Percentiles rank a stretch among this genome's conserved stretches.
These are phyloP conservation scores for Mortierella sp. DNA, from an alignment of 371 early-diverging fungal species.

Conservation along the genomic window DNA sequence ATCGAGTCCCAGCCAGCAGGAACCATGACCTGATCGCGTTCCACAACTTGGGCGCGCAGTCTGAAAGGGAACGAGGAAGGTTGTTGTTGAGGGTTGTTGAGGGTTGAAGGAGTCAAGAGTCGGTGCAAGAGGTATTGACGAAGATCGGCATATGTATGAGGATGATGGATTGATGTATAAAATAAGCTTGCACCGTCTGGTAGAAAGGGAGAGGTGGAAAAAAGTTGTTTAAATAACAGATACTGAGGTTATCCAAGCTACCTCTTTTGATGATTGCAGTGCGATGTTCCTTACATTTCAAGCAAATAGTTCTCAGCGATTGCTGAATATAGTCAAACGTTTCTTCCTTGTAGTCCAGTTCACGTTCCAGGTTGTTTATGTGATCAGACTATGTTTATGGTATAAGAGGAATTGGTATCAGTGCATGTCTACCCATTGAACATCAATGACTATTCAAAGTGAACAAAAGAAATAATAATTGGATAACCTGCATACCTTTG, in stretches of 20 bases:
- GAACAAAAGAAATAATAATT: not conserved
- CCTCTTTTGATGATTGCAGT: not conserved
- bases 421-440: not conserved
- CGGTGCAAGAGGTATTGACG: conserved; percentile 89
- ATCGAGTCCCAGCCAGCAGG: conserved; percentile 96
- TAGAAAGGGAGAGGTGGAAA: not conserved
- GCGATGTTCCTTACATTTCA: conserved; percentile 80
- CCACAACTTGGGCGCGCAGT: conserved; percentile 82
- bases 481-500: conserved; percentile 77
- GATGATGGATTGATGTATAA: conserved; percentile 88
- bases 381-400: conserved; percentile 77
- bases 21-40: conserved; percentile 88
- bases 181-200: conserved; percentile 93
- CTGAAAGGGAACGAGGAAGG: conserved; percentile 71
- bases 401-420: not conserved
- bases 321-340: conserved; percentile 97
- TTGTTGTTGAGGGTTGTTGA: conserved; percentile 30
- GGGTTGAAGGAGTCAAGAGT: conserved; percentile 62
- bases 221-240: not conserved
- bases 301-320: conserved; percentile 87
- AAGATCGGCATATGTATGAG: conserved; percentile 81
- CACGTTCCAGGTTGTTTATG: conserved; percentile 82
- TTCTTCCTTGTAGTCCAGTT: conserved; percentile 90
- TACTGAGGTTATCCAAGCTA: not conserved
- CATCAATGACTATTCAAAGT: not conserved